Base-by-base conservation (phyloP, 192 early-diverging fungal genomes). In the Cladochytrium replicatum region DNA sequence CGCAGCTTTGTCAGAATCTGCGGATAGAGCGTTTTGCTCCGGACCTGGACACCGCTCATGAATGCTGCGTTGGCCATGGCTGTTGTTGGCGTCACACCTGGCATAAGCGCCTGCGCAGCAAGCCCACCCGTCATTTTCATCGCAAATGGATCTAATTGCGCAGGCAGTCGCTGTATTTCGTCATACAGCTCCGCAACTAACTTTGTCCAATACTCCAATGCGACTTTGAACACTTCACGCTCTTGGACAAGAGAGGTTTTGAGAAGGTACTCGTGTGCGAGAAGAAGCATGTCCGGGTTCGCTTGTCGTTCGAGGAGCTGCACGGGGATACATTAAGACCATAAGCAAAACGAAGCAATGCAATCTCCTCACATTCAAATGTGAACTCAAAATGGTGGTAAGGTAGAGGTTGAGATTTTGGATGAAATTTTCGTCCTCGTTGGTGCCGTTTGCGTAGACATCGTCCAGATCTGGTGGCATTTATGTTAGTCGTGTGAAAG, bases 161-260 rank as follows among this genome's bases (percentile, higher is more conserved):
- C 61, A 21, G 80, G 75, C 15, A 81, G 50, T 11, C 68, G 57
- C 43, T 77, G 77, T 6, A 77, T 71, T 54, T 97, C 92, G 48
- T 95, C 92, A 63, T 89, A 97, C 23, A 99, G 67, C 52, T 89
- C 89, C 4, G 74, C 76, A 15, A 86, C 67, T 60, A 97, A 69
- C 45, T 89, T 84, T 32, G 81, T 78, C 93, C 94, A 99, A 66
- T 99, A 99, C 61, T 97, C 96, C 40, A 99, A 69, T 56, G 90
- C 93, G 31, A 91, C 84, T 70, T 97, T 97, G 78, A 97, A 97
- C 37, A 99, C 74, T 60, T 99, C 96, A 43, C 93, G 85, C 60
- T 97, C 94, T 46, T 89, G 79, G 22, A 99, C 91, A 39, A 81
- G 72, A 0, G 94, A 91, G 25, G 97, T 87, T 46, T 81, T 78